phyloP scores from a whole-genome alignment of 768 basidiomycete species.

The Boletus edulis region DNA sequence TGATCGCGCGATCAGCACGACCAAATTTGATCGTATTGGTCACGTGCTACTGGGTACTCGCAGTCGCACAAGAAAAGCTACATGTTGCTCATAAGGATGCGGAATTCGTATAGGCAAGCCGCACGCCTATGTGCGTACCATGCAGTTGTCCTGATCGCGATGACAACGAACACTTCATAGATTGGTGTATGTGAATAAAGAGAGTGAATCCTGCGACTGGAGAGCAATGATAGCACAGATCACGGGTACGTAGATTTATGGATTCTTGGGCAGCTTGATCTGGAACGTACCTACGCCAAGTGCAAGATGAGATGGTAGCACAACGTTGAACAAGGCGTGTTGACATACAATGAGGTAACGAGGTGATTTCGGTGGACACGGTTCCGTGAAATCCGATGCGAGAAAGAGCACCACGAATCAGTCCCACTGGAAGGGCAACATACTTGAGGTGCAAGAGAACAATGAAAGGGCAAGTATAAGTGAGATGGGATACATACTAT shows the following conservation, averaged over 20 bases:
- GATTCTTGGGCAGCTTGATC: constrained; percentile 70
- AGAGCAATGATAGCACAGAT: not conserved
- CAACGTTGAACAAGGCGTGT: not conserved
- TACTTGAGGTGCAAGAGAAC: constrained; percentile 47
- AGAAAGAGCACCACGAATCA: constrained; percentile 79
- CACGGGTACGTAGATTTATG: constrained; percentile 4
- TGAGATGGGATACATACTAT: constrained; percentile 45
- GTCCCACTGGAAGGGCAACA: constrained; percentile 76
- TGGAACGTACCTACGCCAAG: constrained; percentile 69
- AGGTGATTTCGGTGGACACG: constrained; percentile 62
- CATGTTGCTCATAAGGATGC: too few relatives aligned
- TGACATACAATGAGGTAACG: constrained; percentile 79
- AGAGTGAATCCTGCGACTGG: not conserved
- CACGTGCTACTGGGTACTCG: not conserved
- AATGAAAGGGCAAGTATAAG: not conserved
- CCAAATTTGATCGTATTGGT: constrained; percentile 1
- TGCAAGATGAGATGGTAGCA: not conserved
- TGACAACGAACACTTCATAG: too few relatives aligned
- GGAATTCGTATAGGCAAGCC: too few relatives aligned
- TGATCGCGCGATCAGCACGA: not conserved
- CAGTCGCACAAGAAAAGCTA: too few relatives aligned
- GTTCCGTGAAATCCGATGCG: constrained; percentile 74
- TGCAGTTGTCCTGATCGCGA: too few relatives aligned
- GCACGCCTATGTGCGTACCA: too few relatives aligned
- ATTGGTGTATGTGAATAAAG: too few relatives aligned